These are phyloP conservation scores for Penicillium dipodomyicola DNA, from an alignment of 495 filamentous ascomycete genomes.

Conservation along the genomic window DNA sequence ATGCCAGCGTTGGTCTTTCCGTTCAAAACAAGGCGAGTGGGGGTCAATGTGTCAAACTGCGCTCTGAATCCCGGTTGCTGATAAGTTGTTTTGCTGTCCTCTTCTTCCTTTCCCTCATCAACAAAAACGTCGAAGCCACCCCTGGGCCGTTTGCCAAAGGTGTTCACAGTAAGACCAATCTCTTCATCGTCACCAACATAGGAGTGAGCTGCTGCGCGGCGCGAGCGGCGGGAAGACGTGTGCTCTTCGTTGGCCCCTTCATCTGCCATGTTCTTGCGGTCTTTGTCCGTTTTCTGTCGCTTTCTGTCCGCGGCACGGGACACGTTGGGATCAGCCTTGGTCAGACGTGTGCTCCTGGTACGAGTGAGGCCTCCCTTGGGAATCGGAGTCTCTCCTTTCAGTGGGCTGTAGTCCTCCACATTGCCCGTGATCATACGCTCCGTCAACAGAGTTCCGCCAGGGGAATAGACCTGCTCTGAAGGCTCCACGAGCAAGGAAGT, in stretches of 20 bases:
- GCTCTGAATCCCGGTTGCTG: slow-evolving; percentile 13
- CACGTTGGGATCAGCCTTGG: slow-evolving; percentile 35
- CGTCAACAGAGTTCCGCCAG: slow-evolving; percentile 53
- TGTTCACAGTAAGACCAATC: slow-evolving; percentile 25
- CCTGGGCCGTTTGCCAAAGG: slow-evolving; percentile 21
- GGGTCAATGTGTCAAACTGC: slow-evolving; percentile 20
- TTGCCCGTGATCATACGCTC: slow-evolving; percentile 56
- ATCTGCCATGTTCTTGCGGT: background rate
- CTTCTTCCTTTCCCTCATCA: slow-evolving; percentile 21
- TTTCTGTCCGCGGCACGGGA: slow-evolving; percentile 28
- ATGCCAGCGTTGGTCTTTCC: slow-evolving; percentile 16
- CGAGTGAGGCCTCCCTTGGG: slow-evolving; percentile 34
- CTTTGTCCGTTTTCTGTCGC: slow-evolving; percentile 18
- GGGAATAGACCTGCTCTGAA: slow-evolving; percentile 66
- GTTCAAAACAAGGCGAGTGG: slow-evolving; percentile 27
- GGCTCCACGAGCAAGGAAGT: slow-evolving; percentile 68
- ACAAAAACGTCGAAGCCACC: slow-evolving; percentile 38
- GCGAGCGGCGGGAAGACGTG: slow-evolving; percentile 3
- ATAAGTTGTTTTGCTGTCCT: slow-evolving; percentile 8
- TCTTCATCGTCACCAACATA: slow-evolving; percentile 31
- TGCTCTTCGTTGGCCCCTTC: background rate
- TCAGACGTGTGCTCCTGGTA: slow-evolving; percentile 26
- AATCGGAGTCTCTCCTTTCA: slow-evolving; percentile 49
- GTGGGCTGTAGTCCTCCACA: slow-evolving; percentile 50
- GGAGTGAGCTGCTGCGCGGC: slow-evolving; percentile 9